Evolutionary conservation across 352 stramenopile species (phyloP).

Genomic region (Pythium aristosporum): DNA sequence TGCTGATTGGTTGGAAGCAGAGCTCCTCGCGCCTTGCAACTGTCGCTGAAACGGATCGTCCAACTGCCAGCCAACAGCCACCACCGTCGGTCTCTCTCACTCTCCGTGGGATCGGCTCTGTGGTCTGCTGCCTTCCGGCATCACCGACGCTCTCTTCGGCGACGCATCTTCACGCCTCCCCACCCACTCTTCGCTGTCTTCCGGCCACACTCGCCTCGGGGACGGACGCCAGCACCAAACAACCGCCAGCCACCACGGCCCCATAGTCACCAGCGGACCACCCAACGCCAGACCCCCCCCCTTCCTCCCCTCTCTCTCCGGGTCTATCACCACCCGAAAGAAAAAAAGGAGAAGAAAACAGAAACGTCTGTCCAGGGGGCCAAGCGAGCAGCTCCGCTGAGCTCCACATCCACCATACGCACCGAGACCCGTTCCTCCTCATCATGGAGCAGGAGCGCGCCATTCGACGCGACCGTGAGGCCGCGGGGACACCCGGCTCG

Average conservation of each 20-base stretch:
- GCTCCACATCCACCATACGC: not conserved
- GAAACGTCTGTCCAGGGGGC: not conserved
- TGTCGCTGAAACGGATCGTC: constrained; percentile 29
- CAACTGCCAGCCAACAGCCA: constrained; percentile 30
- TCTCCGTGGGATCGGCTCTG: not conserved
- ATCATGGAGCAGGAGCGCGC: constrained; percentile 1
- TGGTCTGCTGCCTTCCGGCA: not conserved
- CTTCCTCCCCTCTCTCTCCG: too few relatives aligned
- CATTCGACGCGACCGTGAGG: constrained; percentile 5
- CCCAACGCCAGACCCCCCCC: not conserved
- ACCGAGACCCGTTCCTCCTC: not conserved
- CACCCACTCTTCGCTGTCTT: constrained; percentile 1
- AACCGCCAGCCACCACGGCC: not conserved
- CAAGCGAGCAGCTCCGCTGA: not conserved
- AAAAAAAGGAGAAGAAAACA: not conserved
- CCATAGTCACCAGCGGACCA: not conserved
- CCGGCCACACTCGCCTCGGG: not conserved
- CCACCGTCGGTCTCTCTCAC: constrained; percentile 6
- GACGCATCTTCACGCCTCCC: constrained; percentile 2
- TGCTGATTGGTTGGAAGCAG: constrained; percentile 20
- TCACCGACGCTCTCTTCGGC: constrained; percentile 2
- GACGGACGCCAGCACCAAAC: not conserved
- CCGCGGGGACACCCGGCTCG: not conserved
- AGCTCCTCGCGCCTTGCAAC: constrained; percentile 17
- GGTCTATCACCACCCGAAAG: too few relatives aligned